Percentiles rank a stretch among this genome's conserved stretches.
Conservation (phyloP, 1,284 basidiomycete species). For the Exobasidium rhododendri region DNA sequence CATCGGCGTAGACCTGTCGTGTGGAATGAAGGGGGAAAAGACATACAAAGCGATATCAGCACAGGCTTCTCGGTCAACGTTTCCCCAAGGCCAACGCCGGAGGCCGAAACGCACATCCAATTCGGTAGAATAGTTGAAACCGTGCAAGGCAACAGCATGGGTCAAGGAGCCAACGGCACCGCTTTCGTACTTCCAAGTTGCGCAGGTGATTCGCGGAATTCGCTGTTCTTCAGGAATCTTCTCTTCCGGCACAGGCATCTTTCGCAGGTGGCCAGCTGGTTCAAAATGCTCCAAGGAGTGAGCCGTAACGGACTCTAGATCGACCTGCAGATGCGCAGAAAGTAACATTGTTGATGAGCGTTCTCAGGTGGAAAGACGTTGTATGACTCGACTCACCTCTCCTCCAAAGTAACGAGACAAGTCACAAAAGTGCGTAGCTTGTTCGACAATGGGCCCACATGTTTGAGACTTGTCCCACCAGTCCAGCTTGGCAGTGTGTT, state of each 20-base stretch:
- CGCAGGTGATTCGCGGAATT: slow-evolving; percentile 52
- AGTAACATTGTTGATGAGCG: too few species aligned
- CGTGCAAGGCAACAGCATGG: slow-evolving; percentile 53
- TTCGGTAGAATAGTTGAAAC: slow-evolving; percentile 53
- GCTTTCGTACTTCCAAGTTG: slow-evolving; percentile 52
- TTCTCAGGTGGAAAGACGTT: too few species aligned
- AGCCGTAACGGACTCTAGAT: slow-evolving; percentile 71
- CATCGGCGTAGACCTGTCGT: slow-evolving; percentile 42
- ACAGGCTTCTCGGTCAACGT: not conserved
- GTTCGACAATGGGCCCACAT: slow-evolving; percentile 89
- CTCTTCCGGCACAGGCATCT: slow-evolving; percentile 75
- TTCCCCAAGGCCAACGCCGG: not conserved
- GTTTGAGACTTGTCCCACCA: slow-evolving; percentile 95
- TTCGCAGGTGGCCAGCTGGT: slow-evolving; percentile 73
- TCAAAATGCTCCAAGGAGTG: slow-evolving; percentile 54
- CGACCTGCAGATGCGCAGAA: slow-evolving; percentile 66
- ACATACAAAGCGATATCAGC: not conserved
- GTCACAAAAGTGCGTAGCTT: slow-evolving; percentile 75
- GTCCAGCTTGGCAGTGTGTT: slow-evolving; percentile 71
- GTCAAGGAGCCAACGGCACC: slow-evolving; percentile 53
- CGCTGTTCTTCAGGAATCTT: slow-evolving; percentile 61
- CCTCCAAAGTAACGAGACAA: slow-evolving; percentile 96
- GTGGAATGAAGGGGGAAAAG: slow-evolving; percentile 17
- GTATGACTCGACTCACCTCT: slow-evolving; percentile 63
- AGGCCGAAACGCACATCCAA: slow-evolving; percentile 14